Percentiles rank a stretch among this genome's conserved stretches.
Evolutionary conservation across 768 basidiomycete species (phyloP).

Genomic region (Russula ochroleuca): DNA sequence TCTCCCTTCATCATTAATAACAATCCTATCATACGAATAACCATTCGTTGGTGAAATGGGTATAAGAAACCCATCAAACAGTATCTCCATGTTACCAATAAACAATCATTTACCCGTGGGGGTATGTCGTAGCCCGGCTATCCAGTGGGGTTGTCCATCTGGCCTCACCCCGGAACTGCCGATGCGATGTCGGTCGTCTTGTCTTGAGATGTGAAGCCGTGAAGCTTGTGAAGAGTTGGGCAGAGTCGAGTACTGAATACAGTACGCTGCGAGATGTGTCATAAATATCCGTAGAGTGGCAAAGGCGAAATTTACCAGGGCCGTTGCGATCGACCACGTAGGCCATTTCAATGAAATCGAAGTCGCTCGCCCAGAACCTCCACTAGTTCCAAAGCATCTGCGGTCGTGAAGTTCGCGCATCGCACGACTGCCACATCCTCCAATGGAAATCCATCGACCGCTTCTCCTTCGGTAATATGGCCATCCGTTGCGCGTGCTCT

Average conservation of each 20-base stretch:
- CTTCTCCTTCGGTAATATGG: constrained; percentile 23
- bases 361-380: constrained; percentile 30
- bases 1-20: not conserved
- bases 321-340: not conserved
- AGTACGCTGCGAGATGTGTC: not conserved
- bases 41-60: not conserved
- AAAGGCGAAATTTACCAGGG: not conserved
- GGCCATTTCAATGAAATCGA: constrained; percentile 18
- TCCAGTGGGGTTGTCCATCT: not conserved
- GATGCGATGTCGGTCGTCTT: not conserved
- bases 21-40: not conserved
- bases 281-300: not conserved
- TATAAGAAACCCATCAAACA: not conserved
- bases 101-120: not conserved
- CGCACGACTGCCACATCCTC: constrained; percentile 33
- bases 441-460: constrained; percentile 27
- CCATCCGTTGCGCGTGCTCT: constrained; percentile 44
- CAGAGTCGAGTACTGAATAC: not conserved
- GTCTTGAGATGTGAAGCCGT: not conserved
- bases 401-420: constrained; percentile 31
- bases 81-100: not conserved
- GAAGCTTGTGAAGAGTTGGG: not conserved
- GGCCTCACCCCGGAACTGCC: not conserved
- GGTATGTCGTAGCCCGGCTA: not conserved
- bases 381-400: constrained; percentile 31